These are phyloP conservation scores for Tulasnella sp. DNA, from an alignment of 768 basidiomycete genomes.

Conservation along the genomic window DNA sequence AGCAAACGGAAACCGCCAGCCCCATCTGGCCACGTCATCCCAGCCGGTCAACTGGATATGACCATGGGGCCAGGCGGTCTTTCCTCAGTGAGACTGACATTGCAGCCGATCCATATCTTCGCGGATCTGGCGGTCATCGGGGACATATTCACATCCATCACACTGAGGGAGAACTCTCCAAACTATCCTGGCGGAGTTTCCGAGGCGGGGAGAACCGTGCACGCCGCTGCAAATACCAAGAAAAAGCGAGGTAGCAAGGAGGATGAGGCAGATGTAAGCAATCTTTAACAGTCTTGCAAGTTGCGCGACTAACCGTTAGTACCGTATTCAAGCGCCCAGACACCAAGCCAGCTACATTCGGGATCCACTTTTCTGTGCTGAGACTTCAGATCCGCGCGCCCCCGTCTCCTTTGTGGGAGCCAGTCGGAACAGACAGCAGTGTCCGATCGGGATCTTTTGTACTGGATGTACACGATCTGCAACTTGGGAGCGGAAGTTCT, in stretches of 20 bases:
- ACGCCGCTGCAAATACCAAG: neutral
- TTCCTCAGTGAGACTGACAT: neutral
- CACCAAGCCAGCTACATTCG: constrained; percentile 20
- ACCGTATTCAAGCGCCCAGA: too few species aligned
- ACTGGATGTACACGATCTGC: constrained; percentile 49
- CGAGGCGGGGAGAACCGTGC: too few species aligned
- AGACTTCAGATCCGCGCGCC: constrained; percentile 61
- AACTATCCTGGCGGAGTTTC: too few species aligned
- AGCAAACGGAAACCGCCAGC: constrained; percentile 15
- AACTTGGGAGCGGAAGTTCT: constrained; percentile 21
- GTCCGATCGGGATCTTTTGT: constrained; percentile 58
- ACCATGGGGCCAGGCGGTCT: neutral
- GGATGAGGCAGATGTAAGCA: too few species aligned
- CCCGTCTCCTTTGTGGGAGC: constrained; percentile 35
- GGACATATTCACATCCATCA: constrained; percentile 37
- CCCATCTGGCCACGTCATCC: neutral
- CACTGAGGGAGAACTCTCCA: constrained; percentile 18
- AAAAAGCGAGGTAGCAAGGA: neutral
- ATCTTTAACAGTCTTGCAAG: too few species aligned
- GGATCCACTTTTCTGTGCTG: constrained; percentile 43
- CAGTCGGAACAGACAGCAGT: constrained; percentile 19
- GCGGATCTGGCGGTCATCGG: constrained; percentile 44
- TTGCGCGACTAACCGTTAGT: too few species aligned
- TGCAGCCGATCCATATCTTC: constrained; percentile 61
- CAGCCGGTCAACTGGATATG: neutral